Conservation (phyloP, 2,329 filamentous ascomycete genomes). For the Myriangium duriaei region DNA sequence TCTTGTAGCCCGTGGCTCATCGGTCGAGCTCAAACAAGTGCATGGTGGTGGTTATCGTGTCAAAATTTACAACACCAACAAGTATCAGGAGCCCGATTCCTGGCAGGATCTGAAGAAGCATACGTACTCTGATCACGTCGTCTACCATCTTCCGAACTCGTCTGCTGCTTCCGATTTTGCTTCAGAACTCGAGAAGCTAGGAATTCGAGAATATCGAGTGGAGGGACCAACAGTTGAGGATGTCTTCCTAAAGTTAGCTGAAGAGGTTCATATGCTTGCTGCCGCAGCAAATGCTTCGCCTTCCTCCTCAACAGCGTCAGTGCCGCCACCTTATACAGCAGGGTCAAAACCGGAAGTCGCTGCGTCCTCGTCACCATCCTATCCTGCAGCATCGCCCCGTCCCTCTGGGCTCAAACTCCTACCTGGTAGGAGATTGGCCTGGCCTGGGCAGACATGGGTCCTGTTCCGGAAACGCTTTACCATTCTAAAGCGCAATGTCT, state of each 20-base stretch:
- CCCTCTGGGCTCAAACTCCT: constrained; percentile 32
- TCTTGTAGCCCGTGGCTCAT: constrained; percentile 70
- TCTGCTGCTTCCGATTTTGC: constrained; percentile 60
- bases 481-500: constrained; percentile 64
- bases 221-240: constrained; percentile 86
- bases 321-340: no score
- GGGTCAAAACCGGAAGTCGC: constrained; percentile 9
- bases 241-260: constrained; percentile 75
- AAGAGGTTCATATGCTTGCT: constrained; percentile 54
- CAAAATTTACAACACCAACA: constrained; percentile 49
- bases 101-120: constrained; percentile 22
- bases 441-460: constrained; percentile 57
- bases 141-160: constrained; percentile 61
- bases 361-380: constrained; percentile 7
- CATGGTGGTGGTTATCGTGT: constrained; percentile 78
- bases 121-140: constrained; percentile 55
- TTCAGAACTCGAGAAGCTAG: constrained; percentile 50
- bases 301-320: constrained; percentile 12
- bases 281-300: constrained; percentile 12
- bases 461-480: constrained; percentile 67
- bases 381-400: constrained; percentile 15
- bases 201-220: constrained; percentile 68
- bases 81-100: constrained; percentile 29
- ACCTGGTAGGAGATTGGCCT: constrained; percentile 59
- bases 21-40: constrained; percentile 70